phyloP scores from a whole-genome alignment of 495 filamentous ascomycete genomes.

The Lasiosphaeria hispida region DNA sequence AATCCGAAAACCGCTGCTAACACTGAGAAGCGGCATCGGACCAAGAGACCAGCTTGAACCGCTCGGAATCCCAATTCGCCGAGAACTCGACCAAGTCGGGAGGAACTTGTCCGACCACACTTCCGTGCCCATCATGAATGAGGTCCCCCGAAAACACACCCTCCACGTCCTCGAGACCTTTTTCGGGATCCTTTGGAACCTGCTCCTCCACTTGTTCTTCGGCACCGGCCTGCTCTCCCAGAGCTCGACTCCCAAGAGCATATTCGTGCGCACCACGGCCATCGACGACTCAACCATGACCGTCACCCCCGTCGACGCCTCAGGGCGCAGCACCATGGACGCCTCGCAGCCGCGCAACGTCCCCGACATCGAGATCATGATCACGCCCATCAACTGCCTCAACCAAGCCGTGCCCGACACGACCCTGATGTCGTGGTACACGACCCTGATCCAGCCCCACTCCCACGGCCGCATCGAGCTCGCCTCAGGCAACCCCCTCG shows the following conservation, averaged over 20 bases:
- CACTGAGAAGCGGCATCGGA: conserved; percentile 24
- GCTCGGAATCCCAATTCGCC: conserved; percentile 62
- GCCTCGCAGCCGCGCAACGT: conserved; percentile 18
- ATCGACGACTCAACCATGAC: conserved; percentile 23
- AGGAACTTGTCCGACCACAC: conserved; percentile 24
- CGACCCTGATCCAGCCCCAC: conserved; percentile 34
- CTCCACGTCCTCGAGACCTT: conserved; percentile 18
- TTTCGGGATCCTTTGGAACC: conserved; percentile 16
- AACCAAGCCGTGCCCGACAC: conserved; percentile 6
- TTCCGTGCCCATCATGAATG: conserved; percentile 21
- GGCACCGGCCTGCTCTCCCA: conserved; percentile 21
- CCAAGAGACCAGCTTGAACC: conserved; percentile 39
- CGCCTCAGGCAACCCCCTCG: conserved; percentile 29
- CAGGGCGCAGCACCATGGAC: conserved; percentile 14
- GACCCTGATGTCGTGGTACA: conserved; percentile 18
- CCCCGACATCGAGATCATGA: conserved; percentile 31
- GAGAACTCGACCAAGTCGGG: conserved; percentile 29
- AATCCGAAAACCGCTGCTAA: background rate
- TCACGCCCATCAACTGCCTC: conserved; percentile 15
- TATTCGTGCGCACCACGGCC: conserved; percentile 21
- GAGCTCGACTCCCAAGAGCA: conserved; percentile 11
- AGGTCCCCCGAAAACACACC: conserved; percentile 24
- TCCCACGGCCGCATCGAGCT: conserved; percentile 38
- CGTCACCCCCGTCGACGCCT: background rate
- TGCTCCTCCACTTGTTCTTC: conserved; percentile 23